Conservation (phyloP, 495 filamentous ascomycete species). For the Extremus antarcticus region DNA sequence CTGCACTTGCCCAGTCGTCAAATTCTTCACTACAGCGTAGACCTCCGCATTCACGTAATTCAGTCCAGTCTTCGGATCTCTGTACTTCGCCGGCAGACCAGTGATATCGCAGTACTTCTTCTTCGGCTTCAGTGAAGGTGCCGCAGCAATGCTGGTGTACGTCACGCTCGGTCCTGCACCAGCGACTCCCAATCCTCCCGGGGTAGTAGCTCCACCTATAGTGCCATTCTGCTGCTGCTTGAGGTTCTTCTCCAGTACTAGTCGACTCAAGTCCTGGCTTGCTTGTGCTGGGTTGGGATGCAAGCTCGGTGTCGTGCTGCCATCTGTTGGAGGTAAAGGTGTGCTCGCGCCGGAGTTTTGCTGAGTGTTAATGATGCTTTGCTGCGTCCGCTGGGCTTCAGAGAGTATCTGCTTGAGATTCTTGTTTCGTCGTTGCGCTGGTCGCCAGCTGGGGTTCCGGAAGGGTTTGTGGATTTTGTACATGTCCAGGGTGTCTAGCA, state of each 20-base stretch:
- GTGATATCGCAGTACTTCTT: constrained; percentile 92
- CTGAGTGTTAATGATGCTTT: constrained; percentile 61
- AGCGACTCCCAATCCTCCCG: constrained; percentile 24
- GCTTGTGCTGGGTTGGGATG: constrained; percentile 69
- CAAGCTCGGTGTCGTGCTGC: constrained; percentile 52
- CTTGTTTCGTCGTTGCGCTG: constrained; percentile 91
- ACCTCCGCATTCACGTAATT: constrained; percentile 85
- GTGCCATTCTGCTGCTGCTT: not conserved
- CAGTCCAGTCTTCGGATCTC: constrained; percentile 85
- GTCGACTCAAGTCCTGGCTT: constrained; percentile 67
- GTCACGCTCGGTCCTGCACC: constrained; percentile 57
- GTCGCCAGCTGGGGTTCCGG: constrained; percentile 79
- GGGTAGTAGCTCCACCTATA: constrained; percentile 20
- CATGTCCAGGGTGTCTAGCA: constrained; percentile 84
- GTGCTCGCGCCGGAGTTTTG: constrained; percentile 72
- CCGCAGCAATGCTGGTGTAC: constrained; percentile 89
- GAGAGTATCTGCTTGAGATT: constrained; percentile 93
- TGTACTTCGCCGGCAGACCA: constrained; percentile 75
- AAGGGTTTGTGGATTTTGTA: constrained; percentile 70
- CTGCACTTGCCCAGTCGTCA: constrained; percentile 72
- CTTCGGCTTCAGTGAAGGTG: constrained; percentile 64
- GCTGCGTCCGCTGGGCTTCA: constrained; percentile 72
- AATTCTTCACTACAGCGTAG: constrained; percentile 62
- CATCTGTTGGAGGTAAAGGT: constrained; percentile 42
- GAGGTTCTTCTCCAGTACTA: constrained; percentile 64